Evolutionary conservation across 805 yeast species (phyloP), one percentile per base, ranked within the genome.

Genomic region (Teunomyces cretensis): DNA sequence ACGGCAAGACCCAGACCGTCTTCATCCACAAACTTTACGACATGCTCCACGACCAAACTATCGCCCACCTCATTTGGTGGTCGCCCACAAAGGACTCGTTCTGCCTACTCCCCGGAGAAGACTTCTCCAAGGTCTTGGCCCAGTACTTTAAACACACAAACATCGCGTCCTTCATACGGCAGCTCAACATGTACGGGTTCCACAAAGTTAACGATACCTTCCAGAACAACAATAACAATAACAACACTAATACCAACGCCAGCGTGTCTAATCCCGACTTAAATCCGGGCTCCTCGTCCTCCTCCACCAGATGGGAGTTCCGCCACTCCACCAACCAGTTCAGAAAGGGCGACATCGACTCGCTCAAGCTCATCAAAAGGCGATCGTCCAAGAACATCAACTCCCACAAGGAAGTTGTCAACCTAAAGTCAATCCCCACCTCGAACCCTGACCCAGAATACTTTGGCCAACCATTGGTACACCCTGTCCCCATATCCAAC

Each of bases 11-110:
- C 19, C 75, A 70, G 56, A 70, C 68, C 39, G 76, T 58, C 43
- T 92, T 92, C 68, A 87, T 91, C 48, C 96, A 91, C 66, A 92
- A 92, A 61, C 77, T 92, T 19, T 91, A 88, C 72, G 82, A 85
- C 51, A 92, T 92, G 95, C 76, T 92, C 40, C 96, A 91, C 55
- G 97, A 92, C 60, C 70, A 72, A 2, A 65, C 78, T 24, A 69
- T 92, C 28, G 69, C 78, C 45, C 94, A 86, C 58, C 74, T 92
- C 31, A 92, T 92, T 17, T 84, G 92, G 83, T 92, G 98, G 97
- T 67, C 88, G 1, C 73, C 79, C 9, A 57, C 81, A 9, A 79
- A 79, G 48, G 87, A 83, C 51, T 80, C 91, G 4, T 94, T 94
- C 56, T 78, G 81, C 45, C 80, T 92, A n/a, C 67, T 79, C 4